Conservation (phyloP, 768 basidiomycete species). For the Boletus rufocinnamomeus region DNA sequence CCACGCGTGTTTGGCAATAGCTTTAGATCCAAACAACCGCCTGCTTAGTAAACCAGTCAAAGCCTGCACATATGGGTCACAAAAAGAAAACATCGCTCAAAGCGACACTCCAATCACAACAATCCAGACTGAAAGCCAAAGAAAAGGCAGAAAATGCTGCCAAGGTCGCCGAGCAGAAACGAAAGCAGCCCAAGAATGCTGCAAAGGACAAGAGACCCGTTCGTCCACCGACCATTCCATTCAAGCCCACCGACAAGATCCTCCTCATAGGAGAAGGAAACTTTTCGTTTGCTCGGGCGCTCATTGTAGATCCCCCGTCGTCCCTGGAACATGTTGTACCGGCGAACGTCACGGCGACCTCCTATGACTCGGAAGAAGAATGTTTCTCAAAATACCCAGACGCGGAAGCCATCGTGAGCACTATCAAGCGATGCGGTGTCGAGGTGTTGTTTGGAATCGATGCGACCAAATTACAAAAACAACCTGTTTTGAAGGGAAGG, state of each 20-base stretch:
- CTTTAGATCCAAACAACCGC: slow-evolving; percentile 35
- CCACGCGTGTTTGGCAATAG: slow-evolving; percentile 28
- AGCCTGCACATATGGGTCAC: slow-evolving; percentile 40
- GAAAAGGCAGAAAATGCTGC: slow-evolving; percentile 58
- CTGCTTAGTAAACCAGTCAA: background rate
- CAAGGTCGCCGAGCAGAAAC: slow-evolving; percentile 42
- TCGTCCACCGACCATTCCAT: slow-evolving; percentile 60
- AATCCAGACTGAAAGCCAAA: slow-evolving; percentile 63
- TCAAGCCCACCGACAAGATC: slow-evolving; percentile 62
- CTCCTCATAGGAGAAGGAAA: slow-evolving; percentile 92
- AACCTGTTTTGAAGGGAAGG: slow-evolving; percentile 54
- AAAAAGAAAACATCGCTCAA: slow-evolving; percentile 61
- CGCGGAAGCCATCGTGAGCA: slow-evolving; percentile 56
- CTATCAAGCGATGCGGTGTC: slow-evolving; percentile 59
- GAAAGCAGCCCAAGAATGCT: slow-evolving; percentile 33
- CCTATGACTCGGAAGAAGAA: slow-evolving; percentile 76
- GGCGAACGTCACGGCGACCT: slow-evolving; percentile 77
- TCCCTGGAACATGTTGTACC: slow-evolving; percentile 56
- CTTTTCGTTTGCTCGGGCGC: slow-evolving; percentile 85
- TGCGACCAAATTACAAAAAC: slow-evolving; percentile 72
- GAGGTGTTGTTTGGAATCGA: slow-evolving; percentile 81
- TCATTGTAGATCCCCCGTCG: slow-evolving; percentile 52
- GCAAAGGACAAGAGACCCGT: slow-evolving; percentile 41
- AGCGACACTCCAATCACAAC: slow-evolving; percentile 67
- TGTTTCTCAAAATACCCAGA: slow-evolving; percentile 86